Percentiles rank a stretch among this genome's conserved stretches.
Conservation (phyloP, 371 early-diverging fungal genomes). For the Apophysomyces trapeziformis region DNA sequence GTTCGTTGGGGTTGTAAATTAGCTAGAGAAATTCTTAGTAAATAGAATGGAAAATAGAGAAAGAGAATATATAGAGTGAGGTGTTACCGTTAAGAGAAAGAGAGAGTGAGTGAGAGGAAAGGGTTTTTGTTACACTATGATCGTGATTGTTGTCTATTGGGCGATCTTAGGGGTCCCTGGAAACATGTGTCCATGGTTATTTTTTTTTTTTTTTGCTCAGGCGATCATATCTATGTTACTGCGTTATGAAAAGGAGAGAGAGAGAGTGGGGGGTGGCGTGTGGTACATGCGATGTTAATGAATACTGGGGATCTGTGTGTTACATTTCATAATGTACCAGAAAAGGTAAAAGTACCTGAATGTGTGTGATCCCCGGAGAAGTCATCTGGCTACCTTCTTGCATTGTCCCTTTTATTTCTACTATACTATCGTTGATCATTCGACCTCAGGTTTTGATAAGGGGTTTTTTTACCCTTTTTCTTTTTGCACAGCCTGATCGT, state of each 20-base stretch:
- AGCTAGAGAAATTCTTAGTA: constrained; percentile 59
- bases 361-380: no score
- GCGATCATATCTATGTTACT: neutral
- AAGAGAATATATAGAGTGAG: no score
- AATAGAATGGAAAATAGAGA: constrained; percentile 11
- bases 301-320: neutral
- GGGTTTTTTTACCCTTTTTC: neutral
- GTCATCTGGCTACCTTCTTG: no score
- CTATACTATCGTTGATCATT: neutral
- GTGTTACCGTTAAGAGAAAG: no score
- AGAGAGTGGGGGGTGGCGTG: neutral
- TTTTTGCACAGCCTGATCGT: no score
- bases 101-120: no score
- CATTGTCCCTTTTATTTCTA: no score
- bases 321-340: constrained; percentile 1
- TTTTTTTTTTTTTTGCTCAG: neutral
- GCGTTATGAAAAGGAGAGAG: no score
- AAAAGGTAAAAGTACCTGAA: neutral
- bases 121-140: neutral
- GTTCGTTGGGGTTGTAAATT: constrained; percentile 69
- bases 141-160: neutral
- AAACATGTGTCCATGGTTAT: neutral
- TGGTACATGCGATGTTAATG: constrained; percentile 7
- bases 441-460: neutral
- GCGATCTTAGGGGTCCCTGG: neutral